Conservation (phyloP, 345 rosid genomes). For the Hibiscus mutabilis region DNA sequence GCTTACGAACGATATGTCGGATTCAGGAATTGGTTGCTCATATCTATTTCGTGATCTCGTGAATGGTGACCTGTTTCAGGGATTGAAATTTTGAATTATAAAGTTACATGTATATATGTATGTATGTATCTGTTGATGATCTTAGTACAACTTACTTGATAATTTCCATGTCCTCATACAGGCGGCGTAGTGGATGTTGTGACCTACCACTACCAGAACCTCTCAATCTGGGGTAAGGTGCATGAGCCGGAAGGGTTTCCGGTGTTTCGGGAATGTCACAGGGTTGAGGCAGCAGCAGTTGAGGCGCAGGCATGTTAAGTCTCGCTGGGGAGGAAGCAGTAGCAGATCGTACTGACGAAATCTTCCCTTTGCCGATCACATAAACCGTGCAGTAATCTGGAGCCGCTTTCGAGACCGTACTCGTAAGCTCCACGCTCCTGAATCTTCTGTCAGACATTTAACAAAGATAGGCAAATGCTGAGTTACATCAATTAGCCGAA, state of each 20-base stretch:
- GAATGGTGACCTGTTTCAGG: conserved; percentile 54
- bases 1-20: conserved; percentile 75
- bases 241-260: background rate
- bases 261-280: background rate
- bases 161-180: conserved; percentile 31
- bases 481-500: background rate
- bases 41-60: conserved; percentile 32
- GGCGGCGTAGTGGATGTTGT: conserved; percentile 14
- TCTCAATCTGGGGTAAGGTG: conserved; percentile 13
- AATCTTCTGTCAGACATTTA: conserved; percentile 38
- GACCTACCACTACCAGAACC: conserved; percentile 26
- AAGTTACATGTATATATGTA: background rate
- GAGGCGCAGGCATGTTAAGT: conserved; percentile 7
- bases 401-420: conserved; percentile 45
- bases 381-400: conserved; percentile 74
- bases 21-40: conserved; percentile 38
- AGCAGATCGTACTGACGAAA: conserved; percentile 53
- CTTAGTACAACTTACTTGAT: conserved; percentile 18
- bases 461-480: background rate
- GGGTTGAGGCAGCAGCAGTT: conserved; percentile 10
- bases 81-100: background rate
- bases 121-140: background rate
- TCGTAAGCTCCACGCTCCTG: conserved; percentile 50
- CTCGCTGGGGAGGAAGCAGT: conserved; percentile 28
- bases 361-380: conserved; percentile 56